Evolutionary conservation across 208 protist genomes (phyloP).

Genomic region (Leishmania turanica): DNA sequence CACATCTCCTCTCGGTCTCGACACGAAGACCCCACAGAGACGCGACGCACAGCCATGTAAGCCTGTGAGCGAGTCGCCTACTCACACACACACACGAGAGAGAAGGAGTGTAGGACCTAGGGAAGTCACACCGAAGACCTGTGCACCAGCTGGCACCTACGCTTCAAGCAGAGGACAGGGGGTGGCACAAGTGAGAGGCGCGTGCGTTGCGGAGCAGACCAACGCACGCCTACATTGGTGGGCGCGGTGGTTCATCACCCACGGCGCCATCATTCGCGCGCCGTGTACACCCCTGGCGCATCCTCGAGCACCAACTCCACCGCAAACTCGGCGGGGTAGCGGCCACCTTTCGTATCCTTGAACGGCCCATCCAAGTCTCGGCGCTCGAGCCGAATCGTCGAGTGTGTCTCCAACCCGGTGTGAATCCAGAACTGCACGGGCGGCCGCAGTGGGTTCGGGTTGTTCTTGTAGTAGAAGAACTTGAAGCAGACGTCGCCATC

Average conservation of each 20-base stretch:
- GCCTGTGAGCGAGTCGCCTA: neutral
- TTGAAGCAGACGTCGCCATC: constrained; percentile 69
- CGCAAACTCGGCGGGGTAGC: constrained; percentile 69
- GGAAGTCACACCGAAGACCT: neutral
- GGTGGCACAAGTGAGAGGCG: neutral
- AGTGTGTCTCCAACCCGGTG: constrained; percentile 53
- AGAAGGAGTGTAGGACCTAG: neutral
- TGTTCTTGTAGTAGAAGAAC: constrained; percentile 71
- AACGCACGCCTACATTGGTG: neutral
- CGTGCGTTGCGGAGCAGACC: neutral
- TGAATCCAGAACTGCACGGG: constrained; percentile 83
- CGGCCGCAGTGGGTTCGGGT: constrained; percentile 63
- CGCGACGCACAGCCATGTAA: neutral
- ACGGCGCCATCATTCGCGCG: neutral
- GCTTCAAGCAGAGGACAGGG: neutral
- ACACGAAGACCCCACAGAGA: neutral
- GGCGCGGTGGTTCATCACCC: neutral
- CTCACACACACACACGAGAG: neutral
- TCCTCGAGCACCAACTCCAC: constrained; percentile 47
- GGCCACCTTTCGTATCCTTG: constrained; percentile 69
- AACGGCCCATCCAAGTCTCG: constrained; percentile 68
- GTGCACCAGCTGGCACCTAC: neutral
- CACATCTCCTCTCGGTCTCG: neutral
- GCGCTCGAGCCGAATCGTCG: constrained; percentile 32
- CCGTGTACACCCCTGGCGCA: constrained; percentile 13